phyloP scores from a whole-genome alignment of 2,329 filamentous ascomycete genomes.

The Stachybotrys chlorohalonatus region DNA sequence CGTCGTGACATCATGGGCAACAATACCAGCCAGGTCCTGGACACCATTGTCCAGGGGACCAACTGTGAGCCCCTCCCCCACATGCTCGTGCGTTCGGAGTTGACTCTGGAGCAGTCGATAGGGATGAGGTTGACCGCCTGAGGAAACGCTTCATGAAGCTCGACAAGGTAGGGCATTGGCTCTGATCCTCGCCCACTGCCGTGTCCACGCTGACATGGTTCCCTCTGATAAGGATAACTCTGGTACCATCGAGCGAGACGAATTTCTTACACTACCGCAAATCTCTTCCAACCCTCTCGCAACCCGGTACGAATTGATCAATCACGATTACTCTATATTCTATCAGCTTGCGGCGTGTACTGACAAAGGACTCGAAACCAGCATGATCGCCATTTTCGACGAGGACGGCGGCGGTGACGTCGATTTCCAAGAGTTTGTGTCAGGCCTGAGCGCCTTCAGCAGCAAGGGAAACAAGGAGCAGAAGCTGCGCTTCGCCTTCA shows the following conservation, averaged over 20 bases:
- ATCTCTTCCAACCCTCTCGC: conserved; percentile 97
- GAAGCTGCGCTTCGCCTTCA: conserved; percentile 96
- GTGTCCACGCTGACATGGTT: not conserved
- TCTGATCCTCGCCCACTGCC: not conserved
- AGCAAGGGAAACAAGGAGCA: conserved; percentile 99
- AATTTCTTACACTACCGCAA: conserved; percentile 93
- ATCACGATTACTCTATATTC: not conserved
- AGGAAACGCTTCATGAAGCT: conserved; percentile 99
- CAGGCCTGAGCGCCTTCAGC: conserved; percentile 88
- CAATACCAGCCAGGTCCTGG: conserved; percentile 66
- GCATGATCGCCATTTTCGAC: conserved; percentile 99
- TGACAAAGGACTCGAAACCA: conserved; percentile 22
- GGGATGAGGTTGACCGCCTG: conserved; percentile 91
- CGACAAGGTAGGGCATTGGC: conserved; percentile 63
- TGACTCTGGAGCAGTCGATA: conserved; percentile 58
- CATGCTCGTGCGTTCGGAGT: conserved; percentile 1
- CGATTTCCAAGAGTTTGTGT: conserved; percentile 98
- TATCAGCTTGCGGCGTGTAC: not conserved
- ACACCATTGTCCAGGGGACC: conserved; percentile 91
- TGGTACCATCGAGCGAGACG: conserved; percentile 95
- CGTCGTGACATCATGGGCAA: conserved; percentile 47
- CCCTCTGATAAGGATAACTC: conserved; percentile 74
- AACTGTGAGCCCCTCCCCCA: conserved; percentile 59
- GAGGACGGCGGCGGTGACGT: conserved; percentile 97
- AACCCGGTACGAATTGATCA: conserved; percentile 58